Evolutionary conservation across 139 green algal genomes (phyloP).

Genomic region (Marvania coccoides): DNA sequence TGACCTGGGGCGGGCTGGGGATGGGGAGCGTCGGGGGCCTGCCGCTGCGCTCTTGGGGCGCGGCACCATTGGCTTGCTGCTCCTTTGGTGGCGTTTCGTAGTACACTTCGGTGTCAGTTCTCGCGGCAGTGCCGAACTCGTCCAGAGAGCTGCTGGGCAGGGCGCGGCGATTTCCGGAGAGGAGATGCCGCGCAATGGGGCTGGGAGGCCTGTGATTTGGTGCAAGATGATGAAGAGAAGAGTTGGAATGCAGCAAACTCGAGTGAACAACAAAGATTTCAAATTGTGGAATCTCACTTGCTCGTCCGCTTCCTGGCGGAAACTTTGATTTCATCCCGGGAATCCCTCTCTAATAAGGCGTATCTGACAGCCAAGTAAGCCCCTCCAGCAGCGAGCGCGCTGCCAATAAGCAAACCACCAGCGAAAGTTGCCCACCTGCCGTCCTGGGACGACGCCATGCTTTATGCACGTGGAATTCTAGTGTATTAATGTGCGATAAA

Average conservation of each 20-base stretch:
- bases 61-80: too few relatives aligned
- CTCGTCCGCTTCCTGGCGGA: not conserved
- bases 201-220: not conserved
- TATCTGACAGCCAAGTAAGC: slow-evolving; percentile 31
- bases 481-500: too few relatives aligned
- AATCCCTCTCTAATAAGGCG: not conserved
- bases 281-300: not conserved
- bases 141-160: not conserved
- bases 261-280: not conserved
- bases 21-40: too few relatives aligned
- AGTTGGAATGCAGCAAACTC: not conserved
- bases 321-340: not conserved
- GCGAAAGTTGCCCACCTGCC: slow-evolving; percentile 11
- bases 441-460: not conserved
- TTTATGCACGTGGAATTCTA: too few relatives aligned
- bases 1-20: too few relatives aligned
- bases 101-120: not conserved
- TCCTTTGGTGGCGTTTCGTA: not conserved
- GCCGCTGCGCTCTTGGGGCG: too few relatives aligned
- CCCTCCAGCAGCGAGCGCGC: slow-evolving; percentile 30
- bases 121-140: not conserved
- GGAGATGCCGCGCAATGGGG: not conserved
- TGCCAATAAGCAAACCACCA: slow-evolving; percentile 34
- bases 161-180: not conserved
- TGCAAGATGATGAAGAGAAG: not conserved